Base-by-base conservation (phyloP, 2,329 filamentous ascomycete species). In the Leptographium radiaticola region DNA sequence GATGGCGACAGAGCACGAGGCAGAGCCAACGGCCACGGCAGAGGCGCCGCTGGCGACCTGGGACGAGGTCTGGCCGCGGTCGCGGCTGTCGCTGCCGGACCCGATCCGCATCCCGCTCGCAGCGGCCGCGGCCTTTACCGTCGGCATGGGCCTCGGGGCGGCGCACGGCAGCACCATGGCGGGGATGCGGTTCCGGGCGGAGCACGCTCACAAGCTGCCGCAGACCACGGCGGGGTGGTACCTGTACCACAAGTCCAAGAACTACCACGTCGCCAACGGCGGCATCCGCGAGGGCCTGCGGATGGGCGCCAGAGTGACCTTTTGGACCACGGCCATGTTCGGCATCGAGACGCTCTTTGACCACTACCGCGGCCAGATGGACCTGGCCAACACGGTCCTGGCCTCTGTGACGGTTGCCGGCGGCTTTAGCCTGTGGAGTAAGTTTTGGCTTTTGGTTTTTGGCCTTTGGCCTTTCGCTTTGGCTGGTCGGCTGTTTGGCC, bases 191-290 rank as follows among this genome's bases (percentile, higher is more conserved):
- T 98, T 96, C 72, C 85, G 91, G 53, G 93, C 93, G 56, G 93
- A 98, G 70, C 95, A 98, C 65, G 89, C 93, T 1, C 93, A 98
- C 74, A 87, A 91, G 60, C 81, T 96, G 58, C 93, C 93, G 20
- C 83, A 80, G 4, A 84, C 84, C 1, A 83, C 87, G 31, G 81
- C 83, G 2, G 91, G 89, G 18, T 98, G 93, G 93, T 98, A 91
- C 66, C 79, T 97, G n/a, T 98, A 98, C 69, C 91, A 97, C 74
- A 96, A 96, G 71, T 88, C 83, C 66, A 97, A 97, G 70, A 97
- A 95, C 69, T 97, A 98, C 71, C 82, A 89, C 62, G 79, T 86
- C 51, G 83, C 87, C 62, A 77, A 86, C 25, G 87, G 86, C 7
- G 91, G 86, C 0, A 72, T 94, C 18, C 80, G 80, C 52, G 89